phyloP scores from a whole-genome alignment of 2,329 filamentous ascomycete species.

The Apiospora saccharicola region DNA sequence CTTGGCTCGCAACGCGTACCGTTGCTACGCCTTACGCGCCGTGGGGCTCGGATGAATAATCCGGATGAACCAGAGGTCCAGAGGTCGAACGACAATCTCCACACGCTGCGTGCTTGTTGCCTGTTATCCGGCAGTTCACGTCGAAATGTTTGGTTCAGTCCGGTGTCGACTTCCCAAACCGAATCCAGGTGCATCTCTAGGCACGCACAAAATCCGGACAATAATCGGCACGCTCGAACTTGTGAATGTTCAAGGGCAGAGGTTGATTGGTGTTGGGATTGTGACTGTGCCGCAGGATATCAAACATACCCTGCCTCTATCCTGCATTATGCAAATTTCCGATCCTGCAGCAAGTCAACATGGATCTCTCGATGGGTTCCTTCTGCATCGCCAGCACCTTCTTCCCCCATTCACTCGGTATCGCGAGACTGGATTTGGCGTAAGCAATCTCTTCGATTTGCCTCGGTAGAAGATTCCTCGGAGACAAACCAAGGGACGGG shows the following conservation, averaged over 20 bases:
- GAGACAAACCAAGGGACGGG: neutral
- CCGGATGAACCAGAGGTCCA: neutral
- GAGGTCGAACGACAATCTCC: conserved; percentile 3
- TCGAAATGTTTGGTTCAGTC: neutral
- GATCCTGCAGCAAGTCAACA: neutral
- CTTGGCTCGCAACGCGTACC: neutral
- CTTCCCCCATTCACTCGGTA: neutral
- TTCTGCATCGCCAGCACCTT: neutral
- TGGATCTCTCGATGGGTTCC: neutral
- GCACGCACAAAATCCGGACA: neutral
- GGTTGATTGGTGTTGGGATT: neutral
- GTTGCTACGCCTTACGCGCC: neutral
- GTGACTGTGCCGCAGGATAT: neutral
- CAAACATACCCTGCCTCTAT: neutral
- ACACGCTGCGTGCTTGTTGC: neutral
- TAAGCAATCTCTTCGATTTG: neutral
- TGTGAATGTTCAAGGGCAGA: too few species aligned
- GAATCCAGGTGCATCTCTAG: neutral
- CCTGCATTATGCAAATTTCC: conserved; percentile 14
- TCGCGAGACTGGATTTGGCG: neutral
- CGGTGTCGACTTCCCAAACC: neutral
- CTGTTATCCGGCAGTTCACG: neutral
- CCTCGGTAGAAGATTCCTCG: neutral
- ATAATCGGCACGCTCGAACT: neutral
- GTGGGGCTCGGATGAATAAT: neutral